Evolutionary conservation across 768 basidiomycete species (phyloP), one percentile per base, ranked within the genome.

Genomic region (Piloderma croceum): DNA sequence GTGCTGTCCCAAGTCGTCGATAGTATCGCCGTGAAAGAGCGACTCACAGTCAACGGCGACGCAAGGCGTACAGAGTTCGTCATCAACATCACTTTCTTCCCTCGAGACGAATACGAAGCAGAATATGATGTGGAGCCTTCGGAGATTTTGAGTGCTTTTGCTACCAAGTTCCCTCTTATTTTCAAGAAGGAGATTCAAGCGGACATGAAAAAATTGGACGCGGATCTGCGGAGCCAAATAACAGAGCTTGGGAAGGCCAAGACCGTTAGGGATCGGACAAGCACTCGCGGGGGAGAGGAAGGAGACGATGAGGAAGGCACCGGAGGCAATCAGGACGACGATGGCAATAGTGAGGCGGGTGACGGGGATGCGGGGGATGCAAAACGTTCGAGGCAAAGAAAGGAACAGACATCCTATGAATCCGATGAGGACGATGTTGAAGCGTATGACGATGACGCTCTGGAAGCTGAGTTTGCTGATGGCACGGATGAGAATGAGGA

Each of bases 1-100:
- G 79, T 84, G 7, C 76, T 98, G 17, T 86, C 93, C 4, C 90
- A 98, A 58, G 68, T 98, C 23, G 75, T 96, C 38, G 87, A 97
- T 47, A 73, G 71, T 37, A 83, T 94, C 34, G 69, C 67, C 0
- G 92, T 99, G 11, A 83, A 75, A 36, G 93, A 99, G 60, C 70
- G 73, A 24, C 70, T 94, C 15, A 74, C 70, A 12, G 71, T 75
- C 20, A 77, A 82, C 45, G 77, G 77, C 36, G 71, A 77, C 34
- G 72, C 81, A 1, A 79, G 93, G 31, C 74, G 77, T 44, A 87
- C 89, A 34, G 74, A 80, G 34, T 94, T 92, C 69, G 81, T 73
- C 2, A 76, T 98, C 43, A 65, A 81, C 24, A 78, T 98, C 48
- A 69, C 73, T 34, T 88, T 99, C 65, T 98, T 89, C 67, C 90